These are phyloP conservation scores for Backusella circina DNA, from an alignment of 192 early-diverging fungal species.

Conservation along the genomic window DNA sequence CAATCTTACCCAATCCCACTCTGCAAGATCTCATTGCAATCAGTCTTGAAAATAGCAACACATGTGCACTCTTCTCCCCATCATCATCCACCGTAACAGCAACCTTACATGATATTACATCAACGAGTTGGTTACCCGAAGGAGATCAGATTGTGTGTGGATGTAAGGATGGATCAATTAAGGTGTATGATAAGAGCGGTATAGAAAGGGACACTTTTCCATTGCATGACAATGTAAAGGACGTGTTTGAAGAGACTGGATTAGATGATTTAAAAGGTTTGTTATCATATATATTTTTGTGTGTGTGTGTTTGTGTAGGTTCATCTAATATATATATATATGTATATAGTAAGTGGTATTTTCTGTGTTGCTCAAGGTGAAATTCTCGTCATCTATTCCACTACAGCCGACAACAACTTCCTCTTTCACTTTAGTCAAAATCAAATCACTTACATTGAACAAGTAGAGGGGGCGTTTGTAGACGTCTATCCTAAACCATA, in stretches of 20 bases:
- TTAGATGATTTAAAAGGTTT: constrained; percentile 9
- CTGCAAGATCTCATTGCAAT: constrained; percentile 48
- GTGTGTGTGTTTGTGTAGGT: neutral
- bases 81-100: constrained; percentile 18
- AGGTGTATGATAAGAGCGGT: constrained; percentile 62
- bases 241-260: neutral
- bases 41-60: constrained; percentile 27
- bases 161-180: constrained; percentile 51
- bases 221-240: constrained; percentile 32
- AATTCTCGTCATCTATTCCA: constrained; percentile 66
- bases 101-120: constrained; percentile 38
- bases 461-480: constrained; percentile 51
- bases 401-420: constrained; percentile 10
- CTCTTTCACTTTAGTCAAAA: neutral
- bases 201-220: constrained; percentile 50
- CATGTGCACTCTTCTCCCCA: constrained; percentile 35
- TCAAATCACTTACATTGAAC: constrained; percentile 33
- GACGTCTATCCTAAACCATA: constrained; percentile 43
- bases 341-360: constrained; percentile 54
- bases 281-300: neutral
- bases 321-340: neutral
- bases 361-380: constrained; percentile 71
- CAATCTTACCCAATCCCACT: constrained; percentile 60
- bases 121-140: constrained; percentile 81
- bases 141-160: constrained; percentile 87